Conservation (phyloP, 2,329 filamentous ascomycete species). For the Blastomyces silverae region DNA sequence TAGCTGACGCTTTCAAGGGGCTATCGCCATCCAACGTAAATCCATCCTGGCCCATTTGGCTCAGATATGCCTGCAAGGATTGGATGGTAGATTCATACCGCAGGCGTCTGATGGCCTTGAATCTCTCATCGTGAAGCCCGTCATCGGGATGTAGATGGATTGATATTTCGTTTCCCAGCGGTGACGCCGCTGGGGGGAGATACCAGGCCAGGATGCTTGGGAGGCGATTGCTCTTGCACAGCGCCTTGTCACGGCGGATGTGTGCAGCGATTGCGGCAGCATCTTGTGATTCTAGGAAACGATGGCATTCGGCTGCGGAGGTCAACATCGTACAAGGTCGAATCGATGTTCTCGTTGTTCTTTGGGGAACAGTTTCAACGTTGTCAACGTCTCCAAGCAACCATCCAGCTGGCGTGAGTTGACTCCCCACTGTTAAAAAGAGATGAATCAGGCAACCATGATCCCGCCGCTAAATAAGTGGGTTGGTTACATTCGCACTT, state of each 20-base stretch:
- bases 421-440: too few species aligned
- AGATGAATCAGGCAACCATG: too few species aligned
- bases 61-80: conserved; percentile 19
- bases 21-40: not conserved
- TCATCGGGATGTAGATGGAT: conserved; percentile 20
- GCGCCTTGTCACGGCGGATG: conserved; percentile 22
- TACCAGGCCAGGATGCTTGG: conserved; percentile 23
- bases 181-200: conserved; percentile 19
- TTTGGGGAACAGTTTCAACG: not conserved
- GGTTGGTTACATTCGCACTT: too few species aligned
- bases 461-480: too few species aligned
- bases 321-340: conserved; percentile 5
- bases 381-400: too few species aligned
- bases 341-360: not conserved
- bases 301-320: conserved; percentile 12
- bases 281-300: conserved; percentile 18
- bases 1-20: conserved; percentile 9
- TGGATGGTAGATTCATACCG: conserved; percentile 21
- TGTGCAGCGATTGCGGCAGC: conserved; percentile 22
- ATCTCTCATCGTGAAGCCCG: conserved; percentile 7
- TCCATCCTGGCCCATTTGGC: conserved; percentile 17
- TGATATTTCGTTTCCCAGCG: conserved; percentile 14
- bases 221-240: conserved; percentile 28
- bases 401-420: not conserved
- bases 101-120: conserved; percentile 14